Base-by-base conservation (phyloP, 148 eudicot genomes). In the Nyssa sinensis region DNA sequence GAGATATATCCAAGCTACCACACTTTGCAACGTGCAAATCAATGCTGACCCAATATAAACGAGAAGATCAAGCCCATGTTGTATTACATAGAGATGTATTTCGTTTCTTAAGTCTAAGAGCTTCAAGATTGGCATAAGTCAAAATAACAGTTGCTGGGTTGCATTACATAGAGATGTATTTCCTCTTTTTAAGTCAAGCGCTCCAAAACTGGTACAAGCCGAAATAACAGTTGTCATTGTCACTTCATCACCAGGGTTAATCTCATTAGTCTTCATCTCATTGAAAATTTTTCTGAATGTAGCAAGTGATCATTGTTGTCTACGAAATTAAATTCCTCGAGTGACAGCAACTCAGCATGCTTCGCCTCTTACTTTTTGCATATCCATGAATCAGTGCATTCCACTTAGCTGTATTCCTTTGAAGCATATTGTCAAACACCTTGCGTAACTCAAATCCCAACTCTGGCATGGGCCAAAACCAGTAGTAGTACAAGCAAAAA, bases 301-400 rank as follows among this genome's bases (percentile, higher is more conserved):
- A 93, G 64, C 88, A 87, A 7, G 81, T 79, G 41, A 89, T 90
- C 98, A 93, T 90, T 24, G 89, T 89, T 10, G 96, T 93, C 96
- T 93, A 93, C 14, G 98, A 83, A 72, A 93, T 82, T 57, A 87
- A 76, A 73, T 93, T 90, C 84, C 66, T 62, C 78, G 29, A 59
- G 14, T 47, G 90, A 93, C 78, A 93, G 69, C 28, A 41, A 64
- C 65, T 81, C 67, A 23, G 92, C 91, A 33, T 85, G 71, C 66
- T 80, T 84, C 30, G 86, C 83, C 81, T 53, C 93, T 89, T n/a
- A 75, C n/a, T 61, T 75, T 79, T 83, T 17, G 84, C 83, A 62
- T 86, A 90, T 79, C 96, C 96, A 66, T 87, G 89, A 68, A 93
- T 87, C 84, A 93, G 72, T n/a, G 89, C 68, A 75, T 90, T 93